Conservation (phyloP, 257 asterid species). For the Gentiana straminea region DNA sequence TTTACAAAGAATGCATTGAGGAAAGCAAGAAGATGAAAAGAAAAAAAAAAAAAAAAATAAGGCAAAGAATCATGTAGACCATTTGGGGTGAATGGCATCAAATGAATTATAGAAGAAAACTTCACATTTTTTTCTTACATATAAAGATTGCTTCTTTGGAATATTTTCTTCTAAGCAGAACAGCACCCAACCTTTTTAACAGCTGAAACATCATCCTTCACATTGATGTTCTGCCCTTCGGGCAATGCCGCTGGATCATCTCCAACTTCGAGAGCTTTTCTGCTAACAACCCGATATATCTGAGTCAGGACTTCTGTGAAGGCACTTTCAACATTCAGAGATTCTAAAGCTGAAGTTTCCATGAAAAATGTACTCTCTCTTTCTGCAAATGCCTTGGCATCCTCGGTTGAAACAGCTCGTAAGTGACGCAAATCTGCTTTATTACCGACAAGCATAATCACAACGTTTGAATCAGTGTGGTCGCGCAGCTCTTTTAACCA, state of each 20-base stretch:
- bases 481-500: conserved; percentile 67
- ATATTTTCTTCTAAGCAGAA: conserved; percentile 23
- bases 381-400: conserved; percentile 53
- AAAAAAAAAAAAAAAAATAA: no score
- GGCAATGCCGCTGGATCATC: conserved; percentile 45
- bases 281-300: conserved; percentile 45
- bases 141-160: no score
- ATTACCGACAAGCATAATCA: conserved; percentile 63
- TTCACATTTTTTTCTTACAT: no score
- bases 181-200: conserved; percentile 19
- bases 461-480: conserved; percentile 59
- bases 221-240: conserved; percentile 46
- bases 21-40: no score
- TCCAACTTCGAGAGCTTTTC: conserved; percentile 52
- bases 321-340: conserved; percentile 61
- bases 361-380: conserved; percentile 46
- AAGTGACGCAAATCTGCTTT: conserved; percentile 66
- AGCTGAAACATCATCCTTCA: conserved; percentile 61
- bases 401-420: conserved; percentile 60
- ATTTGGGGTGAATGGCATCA: no score
- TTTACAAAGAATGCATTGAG: no score
- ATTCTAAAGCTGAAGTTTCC: conserved; percentile 78
- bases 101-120: no score
- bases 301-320: conserved; percentile 65
- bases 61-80: no score